phyloP scores from a whole-genome alignment of 73 alveolate genomes.

The Paramecium pentaurelia region DNA sequence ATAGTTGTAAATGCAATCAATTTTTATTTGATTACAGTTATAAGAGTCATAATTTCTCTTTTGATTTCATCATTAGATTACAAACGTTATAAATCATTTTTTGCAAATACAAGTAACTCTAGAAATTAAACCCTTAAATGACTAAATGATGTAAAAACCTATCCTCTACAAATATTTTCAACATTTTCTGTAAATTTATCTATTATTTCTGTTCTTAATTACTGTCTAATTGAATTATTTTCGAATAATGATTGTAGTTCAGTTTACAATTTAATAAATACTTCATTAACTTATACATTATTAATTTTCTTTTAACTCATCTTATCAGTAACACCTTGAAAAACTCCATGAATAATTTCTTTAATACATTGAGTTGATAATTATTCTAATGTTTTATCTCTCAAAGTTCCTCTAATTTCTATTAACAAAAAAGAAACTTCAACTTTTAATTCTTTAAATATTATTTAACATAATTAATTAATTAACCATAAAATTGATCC shows the following conservation, averaged over 20 bases:
- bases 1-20: constrained; percentile 1
- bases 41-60: background rate
- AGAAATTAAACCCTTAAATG: constrained; percentile 46
- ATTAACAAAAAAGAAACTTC: background rate
- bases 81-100: constrained; percentile 21
- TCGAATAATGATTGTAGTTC: constrained; percentile 39
- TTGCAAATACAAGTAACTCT: constrained; percentile 23
- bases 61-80: background rate
- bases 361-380: background rate
- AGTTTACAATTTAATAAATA: background rate
- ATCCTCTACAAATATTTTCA: constrained; percentile 56
- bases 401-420: background rate
- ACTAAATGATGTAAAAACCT: constrained; percentile 52
- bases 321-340: constrained; percentile 40
- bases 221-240: background rate
- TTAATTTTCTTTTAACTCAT: constrained; percentile 58
- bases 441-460: background rate
- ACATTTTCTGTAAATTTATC: constrained; percentile 55
- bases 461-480: background rate
- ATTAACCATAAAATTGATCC: constrained; percentile 41
- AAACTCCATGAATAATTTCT: constrained; percentile 45
- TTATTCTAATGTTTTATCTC: constrained; percentile 22
- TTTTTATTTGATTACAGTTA: constrained; percentile 32
- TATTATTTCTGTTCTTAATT: constrained; percentile 36
- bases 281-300: background rate